A percentile compares a stretch with the other conserved stretches of the same genome.
Conservation (phyloP, 2,329 filamentous ascomycete species). For the Penicillium sp. region DNA sequence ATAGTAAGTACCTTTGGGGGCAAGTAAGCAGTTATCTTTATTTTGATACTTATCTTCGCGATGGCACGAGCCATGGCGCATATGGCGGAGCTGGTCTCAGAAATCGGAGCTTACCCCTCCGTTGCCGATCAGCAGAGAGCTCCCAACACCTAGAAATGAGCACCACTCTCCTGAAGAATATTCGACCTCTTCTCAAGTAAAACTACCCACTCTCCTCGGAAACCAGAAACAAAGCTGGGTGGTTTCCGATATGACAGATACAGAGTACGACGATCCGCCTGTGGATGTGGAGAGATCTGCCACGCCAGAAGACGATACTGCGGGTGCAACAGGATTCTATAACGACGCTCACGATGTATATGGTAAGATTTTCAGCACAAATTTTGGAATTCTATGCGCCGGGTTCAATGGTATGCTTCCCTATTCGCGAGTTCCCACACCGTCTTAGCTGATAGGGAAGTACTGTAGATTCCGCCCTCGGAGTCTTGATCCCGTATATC, state of each 20-base stretch:
- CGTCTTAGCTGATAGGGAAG: neutral
- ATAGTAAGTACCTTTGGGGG: neutral
- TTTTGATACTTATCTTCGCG: neutral
- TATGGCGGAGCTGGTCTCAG: neutral
- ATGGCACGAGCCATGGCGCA: neutral
- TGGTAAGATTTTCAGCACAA: conserved; percentile 28
- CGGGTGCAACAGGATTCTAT: conserved; percentile 10
- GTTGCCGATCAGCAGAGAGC: neutral
- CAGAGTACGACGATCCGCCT: conserved; percentile 9
- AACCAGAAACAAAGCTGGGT: neutral
- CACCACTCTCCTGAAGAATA: neutral
- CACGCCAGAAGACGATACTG: conserved; percentile 4
- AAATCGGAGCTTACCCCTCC: conserved; percentile 1
- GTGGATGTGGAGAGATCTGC: conserved; percentile 9
- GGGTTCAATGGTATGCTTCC: conserved; percentile 27
- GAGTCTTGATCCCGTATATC: conserved; percentile 31
- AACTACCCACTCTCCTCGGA: neutral
- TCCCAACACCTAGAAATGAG: neutral
- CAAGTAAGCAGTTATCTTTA: neutral
- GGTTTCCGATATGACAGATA: neutral
- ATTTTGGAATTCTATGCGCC: conserved; percentile 24
- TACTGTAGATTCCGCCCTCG: conserved; percentile 27
- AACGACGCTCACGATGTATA: conserved; percentile 26
- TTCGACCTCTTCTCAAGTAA: neutral
- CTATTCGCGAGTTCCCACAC: neutral